Evolutionary conservation across 2,329 filamentous ascomycete genomes (phyloP).

Genomic region (Neofusicoccum cordaticola): DNA sequence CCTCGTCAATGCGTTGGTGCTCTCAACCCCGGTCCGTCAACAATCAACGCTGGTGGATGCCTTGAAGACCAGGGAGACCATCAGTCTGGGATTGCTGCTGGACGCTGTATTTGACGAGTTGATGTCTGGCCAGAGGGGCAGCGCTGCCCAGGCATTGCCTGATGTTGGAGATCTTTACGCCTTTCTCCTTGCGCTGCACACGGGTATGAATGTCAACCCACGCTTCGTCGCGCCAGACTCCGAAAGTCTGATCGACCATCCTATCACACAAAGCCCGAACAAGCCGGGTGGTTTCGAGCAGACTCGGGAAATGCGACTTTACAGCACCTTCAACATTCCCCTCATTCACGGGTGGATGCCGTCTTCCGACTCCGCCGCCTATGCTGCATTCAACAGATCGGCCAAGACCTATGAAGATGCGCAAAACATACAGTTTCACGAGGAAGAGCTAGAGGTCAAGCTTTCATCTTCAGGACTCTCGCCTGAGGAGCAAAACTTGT

Average conservation of each 20-base stretch:
- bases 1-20: constrained; percentile 83
- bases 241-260: constrained; percentile 35
- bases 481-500: constrained; percentile 70
- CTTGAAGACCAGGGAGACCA: constrained; percentile 76
- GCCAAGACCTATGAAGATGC: constrained; percentile 88
- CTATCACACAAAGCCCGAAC: constrained; percentile 22
- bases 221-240: constrained; percentile 60
- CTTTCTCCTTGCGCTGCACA: constrained; percentile 85
- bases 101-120: constrained; percentile 92
- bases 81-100: constrained; percentile 79
- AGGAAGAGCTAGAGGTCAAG: constrained; percentile 84
- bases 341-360: constrained; percentile 94
- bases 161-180: constrained; percentile 85
- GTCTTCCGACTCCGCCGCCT: constrained; percentile 61
- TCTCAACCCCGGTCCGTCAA: constrained; percentile 69
- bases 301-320: constrained; percentile 85
- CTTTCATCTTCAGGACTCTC: constrained; percentile 63
- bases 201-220: constrained; percentile 97
- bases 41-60: constrained; percentile 74
- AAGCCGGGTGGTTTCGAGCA: constrained; percentile 76
- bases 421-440: constrained; percentile 81
- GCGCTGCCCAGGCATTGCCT: constrained; percentile 65
- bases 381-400: constrained; percentile 67
- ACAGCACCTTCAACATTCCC: constrained; percentile 83
- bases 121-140: constrained; percentile 70